Conservation (phyloP, 805 yeast genomes). For the Pichia gijzeniarum region DNA sequence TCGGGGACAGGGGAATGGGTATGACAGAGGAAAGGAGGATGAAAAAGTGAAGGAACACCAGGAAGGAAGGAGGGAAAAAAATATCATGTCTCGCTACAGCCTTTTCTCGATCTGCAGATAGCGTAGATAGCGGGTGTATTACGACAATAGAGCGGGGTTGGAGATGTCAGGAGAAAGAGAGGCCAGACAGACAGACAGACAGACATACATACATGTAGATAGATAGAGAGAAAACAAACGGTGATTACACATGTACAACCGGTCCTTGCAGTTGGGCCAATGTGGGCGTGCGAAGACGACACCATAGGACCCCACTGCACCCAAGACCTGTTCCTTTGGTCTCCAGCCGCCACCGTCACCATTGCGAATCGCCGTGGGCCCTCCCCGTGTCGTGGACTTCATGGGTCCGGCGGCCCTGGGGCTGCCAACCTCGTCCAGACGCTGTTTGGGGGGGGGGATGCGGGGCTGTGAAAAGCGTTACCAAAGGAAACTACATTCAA, state of each 20-base stretch:
- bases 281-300: slow-evolving; percentile 8
- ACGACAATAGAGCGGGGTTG: no score
- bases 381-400: slow-evolving; percentile 8
- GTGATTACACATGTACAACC: slow-evolving; percentile 2
- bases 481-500: background rate
- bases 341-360: background rate
- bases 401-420: slow-evolving; percentile 3
- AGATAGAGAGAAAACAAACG: background rate
- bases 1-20: no score
- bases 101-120: no score
- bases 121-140: no score
- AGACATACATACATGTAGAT: no score
- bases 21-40: no score
- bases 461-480: slow-evolving; percentile 7
- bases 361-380: no score
- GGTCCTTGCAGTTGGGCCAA: slow-evolving; percentile 11
- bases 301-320: slow-evolving; percentile 9
- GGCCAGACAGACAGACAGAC: no score
- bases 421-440: slow-evolving; percentile 8
- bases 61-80: no score
- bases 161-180: no score
- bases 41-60: no score
- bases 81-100: no score
- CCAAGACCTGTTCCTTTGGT: slow-evolving; percentile 8
- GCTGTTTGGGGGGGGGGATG: slow-evolving; percentile 5